These are phyloP conservation scores for Aspergillus neoniger DNA, from an alignment of 2,329 filamentous ascomycete genomes.

Conservation along the genomic window DNA sequence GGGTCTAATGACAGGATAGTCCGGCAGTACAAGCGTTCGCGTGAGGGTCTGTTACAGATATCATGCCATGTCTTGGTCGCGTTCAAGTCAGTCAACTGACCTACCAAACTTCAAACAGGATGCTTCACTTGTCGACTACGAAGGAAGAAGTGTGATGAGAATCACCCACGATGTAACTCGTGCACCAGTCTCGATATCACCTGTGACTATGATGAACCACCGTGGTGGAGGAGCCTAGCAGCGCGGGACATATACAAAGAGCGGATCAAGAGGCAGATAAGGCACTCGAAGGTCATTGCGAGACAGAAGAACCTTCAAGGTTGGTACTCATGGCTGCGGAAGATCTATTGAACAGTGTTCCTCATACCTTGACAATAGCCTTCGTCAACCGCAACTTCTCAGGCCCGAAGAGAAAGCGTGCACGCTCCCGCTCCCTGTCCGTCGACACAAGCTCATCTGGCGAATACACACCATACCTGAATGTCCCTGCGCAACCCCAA, in stretches of 20 bases:
- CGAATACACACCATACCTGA: neutral
- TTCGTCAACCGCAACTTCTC: neutral
- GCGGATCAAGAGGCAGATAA: constrained; percentile 93
- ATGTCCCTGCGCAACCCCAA: neutral
- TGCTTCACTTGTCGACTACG: constrained; percentile 68
- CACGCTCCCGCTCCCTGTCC: neutral
- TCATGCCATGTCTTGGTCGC: constrained; percentile 6
- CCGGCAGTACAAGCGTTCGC: constrained; percentile 14
- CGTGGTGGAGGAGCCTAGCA: constrained; percentile 96
- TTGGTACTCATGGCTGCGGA: constrained; percentile 17
- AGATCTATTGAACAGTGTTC: neutral
- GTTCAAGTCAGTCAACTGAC: neutral
- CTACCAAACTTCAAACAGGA: constrained; percentile 43
- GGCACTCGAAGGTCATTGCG: constrained; percentile 88
- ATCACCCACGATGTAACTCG: constrained; percentile 61
- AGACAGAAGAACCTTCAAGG: constrained; percentile 63
- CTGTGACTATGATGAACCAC: constrained; percentile 93
- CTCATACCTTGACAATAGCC: neutral
- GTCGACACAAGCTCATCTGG: neutral
- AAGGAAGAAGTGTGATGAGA: constrained; percentile 70
- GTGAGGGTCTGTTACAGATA: constrained; percentile 12
- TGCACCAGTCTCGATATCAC: constrained; percentile 72
- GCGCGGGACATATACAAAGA: constrained; percentile 84
- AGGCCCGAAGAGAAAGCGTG: neutral
- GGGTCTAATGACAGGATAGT: neutral